Base-by-base conservation (phyloP, 2,329 filamentous ascomycete species). In the Botryosphaeria agaves region DNA sequence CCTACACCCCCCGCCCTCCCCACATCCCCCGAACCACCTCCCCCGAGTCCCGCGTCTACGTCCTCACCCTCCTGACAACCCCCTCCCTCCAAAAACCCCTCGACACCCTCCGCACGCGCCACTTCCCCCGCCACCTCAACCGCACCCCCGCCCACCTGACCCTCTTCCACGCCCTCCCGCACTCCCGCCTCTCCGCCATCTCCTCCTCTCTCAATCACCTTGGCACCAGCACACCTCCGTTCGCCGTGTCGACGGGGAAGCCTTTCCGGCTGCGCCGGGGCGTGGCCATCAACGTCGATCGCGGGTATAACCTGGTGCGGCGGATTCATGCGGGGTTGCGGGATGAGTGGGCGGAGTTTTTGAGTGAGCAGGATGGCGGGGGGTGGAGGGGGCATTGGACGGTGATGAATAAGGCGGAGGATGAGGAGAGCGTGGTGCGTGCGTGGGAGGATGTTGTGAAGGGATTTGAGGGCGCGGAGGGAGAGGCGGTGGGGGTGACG, bases 341-440 rank as follows among this genome's bases (percentile, higher is more conserved):
- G 34, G 35, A 38, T 6, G 39, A 41, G 9, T 62, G 57, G 57
- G 31, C 41, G 18, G 33, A 42, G 3, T 57, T 50, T 15, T 37
- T 62, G 8, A 59, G 55, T 23, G 47, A 53, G 34, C 57, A 61
- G 40, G 58, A 62, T 37, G 42, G 42, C n/a, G 48, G 48, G 3
- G 49, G 47, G 0, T 53, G 51, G 39, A 44, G 44, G 5, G 47
- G 54, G 6, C 58, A 61, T 31, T 61, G 57, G 46, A 61, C 57
- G 7, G 47, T 60, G 11, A 59, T 59, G 57, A 61, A 61, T 33
- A 61, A 60, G 36, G 56, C 57, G 3, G 49, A 55, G 23, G 52
- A 57, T n/a, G 48, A 54, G 31, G 37, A 40, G 9, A 48, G 47
- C 26, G 52, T 59, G 0, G 34, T 43, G 14, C 39, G 43, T 12